Conservation (phyloP, 2,329 filamentous ascomycete genomes). For the Claviceps digitariae region DNA sequence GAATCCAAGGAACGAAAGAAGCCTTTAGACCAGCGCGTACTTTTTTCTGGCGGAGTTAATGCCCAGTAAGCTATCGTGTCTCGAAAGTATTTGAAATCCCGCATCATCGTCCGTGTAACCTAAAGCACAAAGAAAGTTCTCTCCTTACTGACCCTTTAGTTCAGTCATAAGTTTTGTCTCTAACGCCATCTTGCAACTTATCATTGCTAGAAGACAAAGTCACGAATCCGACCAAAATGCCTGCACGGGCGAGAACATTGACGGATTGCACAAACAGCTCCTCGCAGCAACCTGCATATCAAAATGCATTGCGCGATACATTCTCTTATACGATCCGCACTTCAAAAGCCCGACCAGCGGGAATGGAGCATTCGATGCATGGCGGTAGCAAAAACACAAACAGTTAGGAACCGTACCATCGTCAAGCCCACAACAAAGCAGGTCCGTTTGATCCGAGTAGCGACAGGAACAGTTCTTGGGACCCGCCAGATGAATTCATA, state of each 20-base stretch:
- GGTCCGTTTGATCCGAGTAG: conserved; percentile 7
- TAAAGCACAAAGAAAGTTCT: background rate
- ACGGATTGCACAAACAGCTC: conserved; percentile 12
- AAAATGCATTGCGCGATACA: background rate
- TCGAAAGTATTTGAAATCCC: background rate
- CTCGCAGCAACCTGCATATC: conserved; percentile 9
- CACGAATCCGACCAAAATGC: conserved; percentile 15
- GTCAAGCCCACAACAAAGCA: conserved; percentile 9
- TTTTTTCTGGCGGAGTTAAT: background rate
- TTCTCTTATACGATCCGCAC: conserved; percentile 11
- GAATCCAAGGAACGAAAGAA: background rate
- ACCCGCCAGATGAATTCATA: background rate
- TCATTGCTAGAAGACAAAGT: background rate
- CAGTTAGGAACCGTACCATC: conserved; percentile 2
- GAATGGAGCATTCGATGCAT: conserved; percentile 8
- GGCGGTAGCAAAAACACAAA: conserved; percentile 1
- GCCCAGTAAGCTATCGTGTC: background rate
- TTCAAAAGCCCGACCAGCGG: conserved; percentile 15
- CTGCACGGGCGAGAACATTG: conserved; percentile 7
- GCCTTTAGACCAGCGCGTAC: background rate
- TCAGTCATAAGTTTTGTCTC: background rate
- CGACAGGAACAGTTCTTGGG: background rate
- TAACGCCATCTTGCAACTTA: background rate
- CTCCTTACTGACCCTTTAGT: background rate
- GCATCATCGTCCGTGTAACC: background rate